Evolutionary conservation across 805 yeast species (phyloP).

Genomic region (Ogataea thermomethanolica): DNA sequence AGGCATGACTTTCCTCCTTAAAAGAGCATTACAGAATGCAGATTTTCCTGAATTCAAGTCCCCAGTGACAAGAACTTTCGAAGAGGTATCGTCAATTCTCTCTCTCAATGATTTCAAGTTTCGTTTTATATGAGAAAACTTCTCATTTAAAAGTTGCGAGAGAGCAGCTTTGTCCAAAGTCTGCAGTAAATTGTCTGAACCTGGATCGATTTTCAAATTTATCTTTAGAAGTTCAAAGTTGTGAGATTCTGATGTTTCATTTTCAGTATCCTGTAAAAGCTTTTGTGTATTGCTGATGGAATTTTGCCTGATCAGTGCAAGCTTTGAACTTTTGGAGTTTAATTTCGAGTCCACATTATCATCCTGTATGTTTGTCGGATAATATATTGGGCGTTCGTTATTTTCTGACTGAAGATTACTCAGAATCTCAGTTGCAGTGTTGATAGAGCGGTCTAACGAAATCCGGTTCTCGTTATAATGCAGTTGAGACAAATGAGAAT

Average conservation of each 20-base stretch:
- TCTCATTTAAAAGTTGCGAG: conserved; percentile 65
- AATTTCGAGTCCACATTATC: conserved; percentile 34
- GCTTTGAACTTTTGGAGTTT: conserved; percentile 48
- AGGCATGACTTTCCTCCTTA: conserved; percentile 76
- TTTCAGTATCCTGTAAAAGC: conserved; percentile 14
- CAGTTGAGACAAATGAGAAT: conserved; percentile 63
- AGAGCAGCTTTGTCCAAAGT: conserved; percentile 65
- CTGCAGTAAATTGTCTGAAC: conserved; percentile 43
- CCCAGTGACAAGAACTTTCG: conserved; percentile 95
- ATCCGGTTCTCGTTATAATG: conserved; percentile 72
- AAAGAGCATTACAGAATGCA: conserved; percentile 86
- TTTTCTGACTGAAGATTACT: conserved; percentile 55
- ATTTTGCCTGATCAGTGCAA: conserved; percentile 49
- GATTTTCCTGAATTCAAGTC: conserved; percentile 97
- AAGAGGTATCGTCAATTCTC: conserved; percentile 84
- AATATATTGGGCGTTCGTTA: conserved; percentile 55
- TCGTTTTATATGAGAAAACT: conserved; percentile 57
- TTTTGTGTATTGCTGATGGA: conserved; percentile 19
- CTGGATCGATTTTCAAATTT: conserved; percentile 54
- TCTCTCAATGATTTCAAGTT: conserved; percentile 72
- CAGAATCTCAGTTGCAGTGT: conserved; percentile 48
- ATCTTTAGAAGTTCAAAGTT: conserved; percentile 62
- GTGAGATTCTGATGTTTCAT: conserved; percentile 26
- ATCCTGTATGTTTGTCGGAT: conserved; percentile 46
- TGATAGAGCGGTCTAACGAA: conserved; percentile 59